A percentile compares a stretch with the other conserved stretches of the same genome.
Conservation (phyloP, 257 asterid genomes). For the Solanum boliviense region DNA sequence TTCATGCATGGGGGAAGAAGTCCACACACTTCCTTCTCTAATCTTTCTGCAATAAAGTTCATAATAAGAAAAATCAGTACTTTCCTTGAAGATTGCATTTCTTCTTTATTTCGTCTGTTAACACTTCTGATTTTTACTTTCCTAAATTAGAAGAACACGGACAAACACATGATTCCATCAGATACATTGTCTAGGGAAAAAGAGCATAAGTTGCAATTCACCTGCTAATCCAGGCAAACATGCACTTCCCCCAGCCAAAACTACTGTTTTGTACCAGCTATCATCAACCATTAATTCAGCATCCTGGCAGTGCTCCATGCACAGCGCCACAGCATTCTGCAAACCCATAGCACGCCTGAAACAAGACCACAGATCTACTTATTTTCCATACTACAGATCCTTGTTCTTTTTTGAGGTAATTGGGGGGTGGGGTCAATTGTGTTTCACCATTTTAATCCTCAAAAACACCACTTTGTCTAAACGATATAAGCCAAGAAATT, state of each 20-base stretch:
- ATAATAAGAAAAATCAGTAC: background rate
- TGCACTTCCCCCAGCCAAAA: conserved; percentile 82
- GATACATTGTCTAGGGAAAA: background rate
- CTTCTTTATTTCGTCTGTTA: background rate
- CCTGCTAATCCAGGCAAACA: conserved; percentile 99
- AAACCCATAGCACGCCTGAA: conserved; percentile 82
- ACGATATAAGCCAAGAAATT: background rate
- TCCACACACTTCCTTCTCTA: conserved; percentile 64
- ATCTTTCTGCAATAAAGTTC: conserved; percentile 46
- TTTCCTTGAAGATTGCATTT: background rate
- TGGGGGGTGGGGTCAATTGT: background rate
- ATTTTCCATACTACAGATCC: background rate
- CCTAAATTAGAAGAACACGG: background rate
- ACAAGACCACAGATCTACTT: conserved; percentile 2
- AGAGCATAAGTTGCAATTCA: conserved; percentile 9
- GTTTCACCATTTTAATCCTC: background rate
- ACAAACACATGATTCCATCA: background rate
- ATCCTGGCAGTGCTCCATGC: conserved; percentile 88
- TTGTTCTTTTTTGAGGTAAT: background rate
- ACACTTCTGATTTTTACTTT: background rate
- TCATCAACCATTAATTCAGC: conserved; percentile 65
- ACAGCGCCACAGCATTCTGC: conserved; percentile 77
- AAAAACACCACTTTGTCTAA: background rate
- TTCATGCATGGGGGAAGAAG: conserved; percentile 35
- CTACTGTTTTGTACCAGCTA: conserved; percentile 79